Evolutionary conservation across 2,329 filamentous ascomycete genomes (phyloP).

Genomic region (Aspergillus viridinutans): DNA sequence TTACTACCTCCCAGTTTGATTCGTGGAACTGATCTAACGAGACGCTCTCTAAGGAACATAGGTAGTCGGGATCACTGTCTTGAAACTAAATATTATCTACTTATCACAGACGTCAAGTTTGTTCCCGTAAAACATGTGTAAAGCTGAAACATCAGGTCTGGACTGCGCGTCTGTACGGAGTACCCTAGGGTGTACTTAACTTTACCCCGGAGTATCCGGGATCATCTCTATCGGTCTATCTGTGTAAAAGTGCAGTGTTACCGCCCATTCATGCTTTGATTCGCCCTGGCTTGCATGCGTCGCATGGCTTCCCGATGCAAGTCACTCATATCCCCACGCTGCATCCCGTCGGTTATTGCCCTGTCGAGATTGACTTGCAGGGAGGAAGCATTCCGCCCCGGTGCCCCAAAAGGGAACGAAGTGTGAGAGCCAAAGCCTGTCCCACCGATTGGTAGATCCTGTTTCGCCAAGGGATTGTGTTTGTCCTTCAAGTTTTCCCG

Average conservation of each 20-base stretch:
- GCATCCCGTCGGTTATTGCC: conserved; percentile 70
- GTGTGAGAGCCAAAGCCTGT: conserved; percentile 26
- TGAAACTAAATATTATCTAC: background rate
- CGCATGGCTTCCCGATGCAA: conserved; percentile 75
- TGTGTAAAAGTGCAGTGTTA: background rate
- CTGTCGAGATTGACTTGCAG: conserved; percentile 52
- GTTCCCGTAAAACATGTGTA: background rate
- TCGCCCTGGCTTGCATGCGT: conserved; percentile 66
- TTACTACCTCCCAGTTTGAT: background rate
- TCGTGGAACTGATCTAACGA: background rate
- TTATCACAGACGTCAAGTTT: background rate
- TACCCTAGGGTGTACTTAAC: too few relatives aligned
- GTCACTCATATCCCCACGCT: conserved; percentile 68
- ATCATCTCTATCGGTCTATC: background rate
- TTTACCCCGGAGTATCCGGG: background rate
- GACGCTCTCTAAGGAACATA: background rate
- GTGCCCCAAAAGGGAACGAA: conserved; percentile 57
- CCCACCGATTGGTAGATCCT: conserved; percentile 15
- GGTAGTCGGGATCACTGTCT: background rate
- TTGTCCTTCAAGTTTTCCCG: conserved; percentile 55
- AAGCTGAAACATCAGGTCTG: background rate
- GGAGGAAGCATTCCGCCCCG: conserved; percentile 55
- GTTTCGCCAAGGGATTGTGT: conserved; percentile 25
- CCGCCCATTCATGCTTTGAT: conserved; percentile 27
- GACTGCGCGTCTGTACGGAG: background rate